Percentiles rank a stretch among this genome's conserved stretches.
Conservation (phyloP, 1,284 basidiomycete genomes). For the Farysia itapuensis region DNA sequence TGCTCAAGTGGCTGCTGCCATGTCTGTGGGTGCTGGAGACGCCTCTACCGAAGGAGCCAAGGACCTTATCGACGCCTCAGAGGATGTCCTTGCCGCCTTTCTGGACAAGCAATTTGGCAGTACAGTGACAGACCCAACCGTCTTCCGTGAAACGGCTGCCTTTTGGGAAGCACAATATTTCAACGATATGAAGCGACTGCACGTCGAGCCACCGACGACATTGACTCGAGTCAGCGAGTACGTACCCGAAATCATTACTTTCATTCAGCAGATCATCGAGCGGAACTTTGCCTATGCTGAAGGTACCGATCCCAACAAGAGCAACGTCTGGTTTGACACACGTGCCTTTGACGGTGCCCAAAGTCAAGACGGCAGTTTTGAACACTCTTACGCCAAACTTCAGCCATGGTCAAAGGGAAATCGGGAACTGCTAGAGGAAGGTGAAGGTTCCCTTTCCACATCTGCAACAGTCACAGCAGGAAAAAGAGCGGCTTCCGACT, state of each 20-base stretch:
- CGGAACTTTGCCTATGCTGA: constrained; percentile 83
- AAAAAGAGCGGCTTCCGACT: constrained; percentile 71
- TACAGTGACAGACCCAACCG: constrained; percentile 80
- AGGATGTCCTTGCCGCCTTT: constrained; percentile 49
- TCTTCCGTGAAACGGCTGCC: constrained; percentile 80
- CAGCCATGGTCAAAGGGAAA: constrained; percentile 96
- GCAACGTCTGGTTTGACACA: constrained; percentile 88
- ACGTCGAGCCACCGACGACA: constrained; percentile 83
- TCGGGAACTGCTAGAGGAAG: constrained; percentile 83
- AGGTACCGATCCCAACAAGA: constrained; percentile 39
- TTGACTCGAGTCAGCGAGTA: constrained; percentile 96
- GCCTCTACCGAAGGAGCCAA: constrained; percentile 24
- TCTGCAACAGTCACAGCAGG: constrained; percentile 64
- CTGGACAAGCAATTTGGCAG: constrained; percentile 63
- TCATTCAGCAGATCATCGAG: constrained; percentile 80
- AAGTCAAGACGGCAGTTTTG: constrained; percentile 25
- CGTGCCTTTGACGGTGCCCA: constrained; percentile 74
- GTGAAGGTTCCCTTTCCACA: constrained; percentile 73
- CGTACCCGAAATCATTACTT: constrained; percentile 88
- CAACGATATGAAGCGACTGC: constrained; percentile 84
- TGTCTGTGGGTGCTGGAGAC: constrained; percentile 42
- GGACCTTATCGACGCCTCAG: constrained; percentile 44
- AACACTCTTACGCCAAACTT: constrained; percentile 83
- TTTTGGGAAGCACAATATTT: constrained; percentile 92
- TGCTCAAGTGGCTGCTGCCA: constrained; percentile 51